These are phyloP conservation scores for Blepharisma japonicum DNA, from an alignment of 73 alveolate genomes.

Conservation along the genomic window DNA sequence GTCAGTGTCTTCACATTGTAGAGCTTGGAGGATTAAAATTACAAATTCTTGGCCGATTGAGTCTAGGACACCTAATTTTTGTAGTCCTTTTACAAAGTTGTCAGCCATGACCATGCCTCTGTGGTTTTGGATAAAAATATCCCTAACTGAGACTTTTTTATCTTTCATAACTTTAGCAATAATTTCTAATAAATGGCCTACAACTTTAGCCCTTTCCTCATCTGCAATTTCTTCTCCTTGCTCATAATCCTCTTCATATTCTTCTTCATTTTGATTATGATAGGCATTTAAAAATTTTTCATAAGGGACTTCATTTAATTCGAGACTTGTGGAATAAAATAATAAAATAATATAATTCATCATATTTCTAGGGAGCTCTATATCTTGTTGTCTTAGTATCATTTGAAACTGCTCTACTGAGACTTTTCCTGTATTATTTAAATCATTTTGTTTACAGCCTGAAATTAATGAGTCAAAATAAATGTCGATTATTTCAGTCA, in stretches of 20 bases:
- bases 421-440: background rate
- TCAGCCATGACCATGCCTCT: no score
- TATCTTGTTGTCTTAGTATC: background rate
- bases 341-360: constrained; percentile 5
- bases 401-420: background rate
- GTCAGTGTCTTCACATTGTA: constrained; percentile 15
- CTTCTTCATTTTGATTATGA: constrained; percentile 3
- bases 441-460: constrained; percentile 20
- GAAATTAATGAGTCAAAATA: background rate
- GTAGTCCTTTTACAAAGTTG: no score
- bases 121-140: background rate
- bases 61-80: no score
- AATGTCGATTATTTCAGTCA: background rate
- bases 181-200: constrained; percentile 14
- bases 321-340: background rate
- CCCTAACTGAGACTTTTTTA: constrained; percentile 2
- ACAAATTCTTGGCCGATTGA: background rate
- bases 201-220: constrained; percentile 27
- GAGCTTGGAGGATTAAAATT: background rate
- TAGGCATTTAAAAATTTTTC: constrained; percentile 17
- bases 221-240: constrained; percentile 5
- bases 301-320: constrained; percentile 28
- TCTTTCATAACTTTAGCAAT: background rate
- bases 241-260: constrained; percentile 3
- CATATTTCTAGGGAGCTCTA: background rate